phyloP scores from a whole-genome alignment of 441 rosid species.

The Bocquillonia castaneifolia region DNA sequence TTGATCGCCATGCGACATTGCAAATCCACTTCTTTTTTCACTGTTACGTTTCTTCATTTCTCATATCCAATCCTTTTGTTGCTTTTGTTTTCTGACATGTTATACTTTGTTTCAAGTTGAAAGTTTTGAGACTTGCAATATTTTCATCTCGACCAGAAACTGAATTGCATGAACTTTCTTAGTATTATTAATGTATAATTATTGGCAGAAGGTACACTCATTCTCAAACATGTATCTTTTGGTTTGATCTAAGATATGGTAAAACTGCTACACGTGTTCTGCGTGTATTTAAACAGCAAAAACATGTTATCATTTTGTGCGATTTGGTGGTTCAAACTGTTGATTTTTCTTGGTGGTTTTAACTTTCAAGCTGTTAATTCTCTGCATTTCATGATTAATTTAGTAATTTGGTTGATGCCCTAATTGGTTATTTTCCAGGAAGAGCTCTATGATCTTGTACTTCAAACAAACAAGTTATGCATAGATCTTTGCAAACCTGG shows the following conservation, averaged over 20 bases:
- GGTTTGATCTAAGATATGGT: not conserved
- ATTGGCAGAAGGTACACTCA: not conserved
- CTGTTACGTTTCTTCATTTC: not conserved
- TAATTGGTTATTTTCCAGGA: slow-evolving; percentile 59
- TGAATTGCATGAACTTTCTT: not conserved
- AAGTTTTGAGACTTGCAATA: too few relatives aligned
- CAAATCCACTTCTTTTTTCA: not conserved
- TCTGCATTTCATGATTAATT: too few relatives aligned
- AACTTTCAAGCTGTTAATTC: slow-evolving; percentile 3
- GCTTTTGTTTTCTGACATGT: not conserved
- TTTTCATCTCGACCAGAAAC: not conserved
- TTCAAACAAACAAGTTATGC: slow-evolving; percentile 75
- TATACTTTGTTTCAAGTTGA: not conserved
- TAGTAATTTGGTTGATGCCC: too few relatives aligned
- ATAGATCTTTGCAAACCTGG: slow-evolving; percentile 81
- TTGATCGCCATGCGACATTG: not conserved
- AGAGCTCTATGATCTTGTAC: slow-evolving; percentile 81
- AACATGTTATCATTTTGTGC: not conserved
- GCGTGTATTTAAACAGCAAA: not conserved
- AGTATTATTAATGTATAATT: not conserved
- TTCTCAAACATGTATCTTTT: not conserved
- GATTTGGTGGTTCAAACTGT: not conserved
- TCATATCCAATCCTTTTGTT: not conserved
- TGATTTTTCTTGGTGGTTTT: not conserved
- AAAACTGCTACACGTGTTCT: not conserved